Percentiles rank a stretch among this genome's conserved stretches.
These are phyloP conservation scores for Penicillium glabrum DNA, from an alignment of 2,329 filamentous ascomycete genomes.

Conservation along the genomic window DNA sequence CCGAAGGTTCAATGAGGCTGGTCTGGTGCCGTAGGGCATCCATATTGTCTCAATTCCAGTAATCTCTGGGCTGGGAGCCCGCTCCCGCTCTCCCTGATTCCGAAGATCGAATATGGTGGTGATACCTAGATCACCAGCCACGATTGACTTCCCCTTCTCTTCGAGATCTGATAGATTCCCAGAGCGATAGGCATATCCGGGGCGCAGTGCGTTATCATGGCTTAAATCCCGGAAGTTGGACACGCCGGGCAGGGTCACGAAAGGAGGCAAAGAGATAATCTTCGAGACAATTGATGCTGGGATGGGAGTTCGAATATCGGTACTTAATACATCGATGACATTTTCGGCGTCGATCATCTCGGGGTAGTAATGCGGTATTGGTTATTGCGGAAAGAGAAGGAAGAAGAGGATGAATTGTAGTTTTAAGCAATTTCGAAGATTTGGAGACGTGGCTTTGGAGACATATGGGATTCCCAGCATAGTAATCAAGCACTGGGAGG, in stretches of 20 bases:
- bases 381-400: neutral
- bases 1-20: slow-evolving; percentile 17
- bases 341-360: slow-evolving; percentile 21
- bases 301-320: slow-evolving; percentile 17
- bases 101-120: slow-evolving; percentile 69
- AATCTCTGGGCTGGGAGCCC: slow-evolving; percentile 51
- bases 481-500: neutral
- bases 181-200: slow-evolving; percentile 63
- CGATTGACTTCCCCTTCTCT: slow-evolving; percentile 51
- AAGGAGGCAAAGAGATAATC: slow-evolving; percentile 27
- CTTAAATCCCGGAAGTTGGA: slow-evolving; percentile 31
- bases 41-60: slow-evolving; percentile 56
- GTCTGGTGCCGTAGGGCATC: slow-evolving; percentile 53
- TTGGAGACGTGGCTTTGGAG: neutral
- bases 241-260: slow-evolving; percentile 25
- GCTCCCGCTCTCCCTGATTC: slow-evolving; percentile 49
- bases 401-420: neutral
- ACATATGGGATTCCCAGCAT: neutral
- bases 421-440: neutral
- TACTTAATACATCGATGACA: slow-evolving; percentile 20
- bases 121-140: slow-evolving; percentile 58
- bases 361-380: neutral
- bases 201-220: slow-evolving; percentile 42
- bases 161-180: slow-evolving; percentile 64
- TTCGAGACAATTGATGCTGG: slow-evolving; percentile 18